Evolutionary conservation across 352 stramenopile genomes (phyloP).

Genomic region (Bremia lactucae): DNA sequence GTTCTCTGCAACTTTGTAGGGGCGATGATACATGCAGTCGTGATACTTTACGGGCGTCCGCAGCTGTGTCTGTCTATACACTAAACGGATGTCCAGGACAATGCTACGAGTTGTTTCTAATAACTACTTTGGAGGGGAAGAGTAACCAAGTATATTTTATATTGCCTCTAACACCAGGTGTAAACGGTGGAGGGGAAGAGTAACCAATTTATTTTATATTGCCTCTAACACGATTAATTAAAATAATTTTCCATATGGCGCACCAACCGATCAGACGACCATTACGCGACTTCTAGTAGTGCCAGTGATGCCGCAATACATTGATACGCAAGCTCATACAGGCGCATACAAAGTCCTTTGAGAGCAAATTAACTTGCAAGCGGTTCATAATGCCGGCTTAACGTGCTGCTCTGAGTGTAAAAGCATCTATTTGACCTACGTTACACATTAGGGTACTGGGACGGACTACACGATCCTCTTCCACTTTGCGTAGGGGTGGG

Average conservation of each 20-base stretch:
- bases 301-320: background rate
- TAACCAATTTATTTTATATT: background rate
- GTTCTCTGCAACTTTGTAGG: slow-evolving; percentile 42
- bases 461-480: too few species aligned
- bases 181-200: background rate
- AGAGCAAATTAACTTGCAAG: too few species aligned
- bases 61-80: background rate
- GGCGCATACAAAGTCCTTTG: background rate
- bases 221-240: background rate
- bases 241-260: background rate
- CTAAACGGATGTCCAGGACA: background rate
- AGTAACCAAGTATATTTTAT: too few species aligned
- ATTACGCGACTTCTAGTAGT: background rate
- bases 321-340: background rate
- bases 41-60: slow-evolving; percentile 1
- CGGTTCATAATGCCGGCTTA: too few species aligned
- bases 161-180: background rate
- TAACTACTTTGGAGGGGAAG: too few species aligned
- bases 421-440: too few species aligned
- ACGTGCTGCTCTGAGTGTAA: too few species aligned
- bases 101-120: too few species aligned
- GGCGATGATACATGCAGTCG: slow-evolving; percentile 26
- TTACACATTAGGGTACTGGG: too few species aligned
- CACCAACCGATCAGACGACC: background rate
- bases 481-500: too few species aligned